Percentiles rank a stretch among this genome's conserved stretches.
Evolutionary conservation across 1,139 yeast species (phyloP).

Genomic region (Kurtzmaniella quercitrusa): DNA sequence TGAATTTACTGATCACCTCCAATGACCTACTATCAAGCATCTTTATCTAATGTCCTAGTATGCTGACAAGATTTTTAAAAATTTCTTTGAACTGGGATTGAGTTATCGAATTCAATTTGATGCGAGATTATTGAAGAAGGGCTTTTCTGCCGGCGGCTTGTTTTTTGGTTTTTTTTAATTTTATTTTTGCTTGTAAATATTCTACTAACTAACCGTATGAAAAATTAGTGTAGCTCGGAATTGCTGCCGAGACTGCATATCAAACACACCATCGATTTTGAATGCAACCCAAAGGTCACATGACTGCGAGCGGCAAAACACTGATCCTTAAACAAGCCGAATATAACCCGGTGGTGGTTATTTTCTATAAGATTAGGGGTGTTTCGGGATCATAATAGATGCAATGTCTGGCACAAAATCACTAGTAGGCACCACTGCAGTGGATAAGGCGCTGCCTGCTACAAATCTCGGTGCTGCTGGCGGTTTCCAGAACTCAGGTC

Average conservation of each 20-base stretch:
- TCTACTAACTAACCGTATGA: too few species aligned
- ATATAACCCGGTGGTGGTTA: background rate
- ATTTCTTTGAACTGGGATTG: too few species aligned
- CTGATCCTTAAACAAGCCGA: background rate
- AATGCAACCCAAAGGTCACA: background rate
- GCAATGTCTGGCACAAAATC: background rate
- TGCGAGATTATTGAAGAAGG: too few species aligned
- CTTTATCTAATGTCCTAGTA: background rate
- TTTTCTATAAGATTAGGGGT: background rate
- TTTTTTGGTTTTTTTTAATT: too few species aligned
- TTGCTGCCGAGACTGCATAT: too few species aligned
- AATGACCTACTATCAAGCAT: constrained; percentile 41
- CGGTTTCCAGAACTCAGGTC: constrained; percentile 1
- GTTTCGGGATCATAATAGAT: background rate
- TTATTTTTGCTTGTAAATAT: background rate
- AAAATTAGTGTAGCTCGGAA: too few species aligned
- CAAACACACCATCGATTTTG: background rate
- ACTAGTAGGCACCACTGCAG: background rate
- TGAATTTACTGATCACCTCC: constrained; percentile 37
- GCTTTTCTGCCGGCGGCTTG: too few species aligned
- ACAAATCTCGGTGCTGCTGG: background rate
- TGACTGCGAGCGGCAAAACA: background rate
- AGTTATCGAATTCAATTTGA: too few species aligned
- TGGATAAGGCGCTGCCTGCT: background rate
- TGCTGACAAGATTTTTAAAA: too few species aligned